phyloP scores from a whole-genome alignment of 208 protist genomes.

The Crithidia fasciculata region DNA sequence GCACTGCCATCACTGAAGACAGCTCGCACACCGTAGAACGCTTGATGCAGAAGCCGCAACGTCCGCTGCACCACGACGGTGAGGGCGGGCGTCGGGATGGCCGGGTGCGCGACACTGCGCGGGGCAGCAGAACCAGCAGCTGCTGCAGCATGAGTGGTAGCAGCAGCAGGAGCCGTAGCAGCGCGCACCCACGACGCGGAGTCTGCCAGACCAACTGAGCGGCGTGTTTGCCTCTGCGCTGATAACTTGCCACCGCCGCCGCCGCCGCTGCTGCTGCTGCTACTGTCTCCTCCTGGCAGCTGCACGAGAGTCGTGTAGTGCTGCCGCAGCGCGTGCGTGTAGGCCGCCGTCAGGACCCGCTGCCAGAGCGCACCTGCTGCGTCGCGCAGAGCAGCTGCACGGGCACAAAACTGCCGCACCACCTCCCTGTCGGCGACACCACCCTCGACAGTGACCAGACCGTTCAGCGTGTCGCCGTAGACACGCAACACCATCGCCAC shows the following conservation, averaged over 20 bases:
- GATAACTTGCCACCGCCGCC: background rate
- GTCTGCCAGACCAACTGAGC: background rate
- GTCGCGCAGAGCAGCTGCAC: conserved; percentile 8
- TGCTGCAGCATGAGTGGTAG: too few species aligned
- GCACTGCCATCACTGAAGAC: conserved; percentile 7
- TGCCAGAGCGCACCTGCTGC: conserved; percentile 23
- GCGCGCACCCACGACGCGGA: conserved; percentile 11
- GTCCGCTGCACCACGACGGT: conserved; percentile 7
- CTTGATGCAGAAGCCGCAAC: conserved; percentile 24
- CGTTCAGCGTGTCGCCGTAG: conserved; percentile 19
- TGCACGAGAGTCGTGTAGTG: conserved; percentile 5
- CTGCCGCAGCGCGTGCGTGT: background rate
- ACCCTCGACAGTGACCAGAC: background rate
- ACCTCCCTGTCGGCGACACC: background rate
- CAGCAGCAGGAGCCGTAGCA: background rate
- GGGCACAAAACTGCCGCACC: background rate
- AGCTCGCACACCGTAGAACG: conserved; percentile 13
- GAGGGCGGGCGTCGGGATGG: conserved; percentile 21
- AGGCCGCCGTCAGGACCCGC: conserved; percentile 3
- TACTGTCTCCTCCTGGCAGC: background rate
- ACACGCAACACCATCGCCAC: conserved; percentile 23
- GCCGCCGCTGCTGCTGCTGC: background rate
- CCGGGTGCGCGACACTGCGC: conserved; percentile 17
- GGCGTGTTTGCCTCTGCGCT: background rate
- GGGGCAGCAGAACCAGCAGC: too few species aligned